Base-by-base conservation (phyloP, 192 early-diverging fungal genomes). In the Umbelopsis vinacea region DNA sequence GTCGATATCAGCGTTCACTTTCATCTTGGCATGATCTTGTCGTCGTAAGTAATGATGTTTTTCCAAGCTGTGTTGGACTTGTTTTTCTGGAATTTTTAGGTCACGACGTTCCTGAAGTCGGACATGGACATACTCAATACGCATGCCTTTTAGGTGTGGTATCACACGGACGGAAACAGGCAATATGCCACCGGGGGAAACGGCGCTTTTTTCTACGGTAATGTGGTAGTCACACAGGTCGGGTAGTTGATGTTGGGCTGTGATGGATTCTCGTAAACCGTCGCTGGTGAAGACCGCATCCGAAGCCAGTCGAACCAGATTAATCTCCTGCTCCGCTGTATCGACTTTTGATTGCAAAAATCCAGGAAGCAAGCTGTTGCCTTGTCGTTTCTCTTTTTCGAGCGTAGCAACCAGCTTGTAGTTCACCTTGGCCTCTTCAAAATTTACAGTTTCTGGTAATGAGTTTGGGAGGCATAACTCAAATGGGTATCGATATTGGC, bases 181-280 rank as follows among this genome's bases (percentile, higher is more conserved):
- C 19, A 63, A 63, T 63, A 63, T 29, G 26, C 57, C 33, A 19
- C 57, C 57, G 33, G 57, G 57, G 12, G 33, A 63, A 37, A 63
- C 15, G 26, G 57, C 57, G 33, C 15, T 63, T 37, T 63, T 63
- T 26, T 63, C 57, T 11, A 63, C 35, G 26, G 57, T 63, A 17
- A 63, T 63, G 57, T 63, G 29, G 33, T 37, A 63, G 57, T 63
- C 57, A 63, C 57, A 63, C 29, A 63, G 7, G 19, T 63, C 33
- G 26, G 24, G 26, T 0, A 29, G 57, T 29, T 63, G 57, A 19
- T 63, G 57, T 11, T 63, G 57, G 15, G 57, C 26, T 8, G 57
- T 63, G 12, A 63, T 63, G 11, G 57, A 63, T 37, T 63, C 57
- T 26, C 57, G 17, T 0, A 19, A 11, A 35, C 26, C 33, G 15